Evolutionary conservation across 2,329 filamentous ascomycete species (phyloP).

Genomic region (Clonostachys sp.): DNA sequence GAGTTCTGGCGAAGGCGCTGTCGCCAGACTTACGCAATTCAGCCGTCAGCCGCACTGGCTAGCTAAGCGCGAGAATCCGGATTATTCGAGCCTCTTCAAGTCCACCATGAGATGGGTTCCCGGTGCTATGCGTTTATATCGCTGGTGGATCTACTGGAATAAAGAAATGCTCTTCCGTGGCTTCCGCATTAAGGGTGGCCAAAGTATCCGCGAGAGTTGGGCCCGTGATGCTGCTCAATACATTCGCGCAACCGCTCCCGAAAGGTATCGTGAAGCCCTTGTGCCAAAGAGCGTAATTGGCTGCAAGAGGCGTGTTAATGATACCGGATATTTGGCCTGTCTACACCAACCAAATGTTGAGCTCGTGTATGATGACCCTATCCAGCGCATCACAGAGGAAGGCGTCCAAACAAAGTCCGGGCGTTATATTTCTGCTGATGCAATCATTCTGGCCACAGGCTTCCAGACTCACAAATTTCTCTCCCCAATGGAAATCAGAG

Average conservation of each 20-base stretch:
- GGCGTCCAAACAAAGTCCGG: conserved; percentile 11
- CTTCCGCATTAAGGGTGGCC: conserved; percentile 26
- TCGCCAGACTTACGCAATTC: conserved; percentile 37
- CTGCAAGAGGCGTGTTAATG: conserved; percentile 41
- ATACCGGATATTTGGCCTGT: conserved; percentile 37
- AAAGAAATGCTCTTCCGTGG: conserved; percentile 27
- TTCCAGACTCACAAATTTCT: conserved; percentile 42
- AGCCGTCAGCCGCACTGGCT: conserved; percentile 45
- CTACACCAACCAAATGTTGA: conserved; percentile 25
- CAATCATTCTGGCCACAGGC: conserved; percentile 41
- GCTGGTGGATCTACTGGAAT: conserved; percentile 31
- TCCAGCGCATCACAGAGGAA: conserved; percentile 6
- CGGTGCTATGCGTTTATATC: conserved; percentile 13
- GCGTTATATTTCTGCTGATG: conserved; percentile 12
- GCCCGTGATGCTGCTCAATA: conserved; percentile 31
- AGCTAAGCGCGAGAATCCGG: conserved; percentile 27
- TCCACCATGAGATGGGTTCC: conserved; percentile 34
- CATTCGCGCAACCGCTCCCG: conserved; percentile 33
- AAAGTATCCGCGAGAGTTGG: conserved; percentile 11
- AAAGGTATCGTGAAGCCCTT: conserved; percentile 30
- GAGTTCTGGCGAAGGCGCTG: conserved; percentile 6
- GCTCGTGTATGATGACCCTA: conserved; percentile 3
- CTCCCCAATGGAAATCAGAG: conserved; percentile 38
- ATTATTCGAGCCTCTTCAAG: conserved; percentile 32
- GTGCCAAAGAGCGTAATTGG: conserved; percentile 28